Evolutionary conservation across 2,329 filamentous ascomycete species (phyloP).

Genomic region (Parascedosporium putredinis): DNA sequence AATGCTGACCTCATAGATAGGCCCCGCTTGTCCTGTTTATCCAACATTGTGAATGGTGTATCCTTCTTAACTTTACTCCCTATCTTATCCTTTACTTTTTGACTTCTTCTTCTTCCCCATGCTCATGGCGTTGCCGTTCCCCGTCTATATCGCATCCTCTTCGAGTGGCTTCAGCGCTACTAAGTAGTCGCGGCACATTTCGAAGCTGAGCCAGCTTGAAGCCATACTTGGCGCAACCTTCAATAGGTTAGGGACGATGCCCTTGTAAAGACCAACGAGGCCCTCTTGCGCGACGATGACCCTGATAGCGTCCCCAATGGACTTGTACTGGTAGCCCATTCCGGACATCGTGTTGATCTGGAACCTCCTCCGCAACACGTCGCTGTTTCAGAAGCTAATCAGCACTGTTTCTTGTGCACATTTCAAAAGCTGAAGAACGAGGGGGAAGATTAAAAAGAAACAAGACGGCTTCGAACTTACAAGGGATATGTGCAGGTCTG

Average conservation of each 20-base stretch:
- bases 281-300: constrained; percentile 81
- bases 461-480: constrained; percentile 41
- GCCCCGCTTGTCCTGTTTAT: constrained; percentile 4
- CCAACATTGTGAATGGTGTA: too few species aligned
- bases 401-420: constrained; percentile 14
- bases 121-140: neutral
- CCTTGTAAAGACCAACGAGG: constrained; percentile 80
- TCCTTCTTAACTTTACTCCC: too few species aligned
- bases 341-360: constrained; percentile 99
- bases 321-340: constrained; percentile 93
- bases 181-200: constrained; percentile 82
- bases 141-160: constrained; percentile 12
- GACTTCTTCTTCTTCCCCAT: neutral
- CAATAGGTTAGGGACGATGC: constrained; percentile 85
- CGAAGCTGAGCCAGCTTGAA: constrained; percentile 95
- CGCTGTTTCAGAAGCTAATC: constrained; percentile 37
- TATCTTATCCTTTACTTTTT: constrained; percentile 9
- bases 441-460: too few species aligned
- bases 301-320: constrained; percentile 70
- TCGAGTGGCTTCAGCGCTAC: constrained; percentile 45
- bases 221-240: constrained; percentile 99
- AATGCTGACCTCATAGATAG: neutral
- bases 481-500: constrained; percentile 98
- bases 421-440: neutral
- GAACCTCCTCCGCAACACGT: constrained; percentile 85